Evolutionary conservation across 139 green algal species (phyloP), one percentile per base, ranked within the genome.

Genomic region (Volvox reticuliferus): DNA sequence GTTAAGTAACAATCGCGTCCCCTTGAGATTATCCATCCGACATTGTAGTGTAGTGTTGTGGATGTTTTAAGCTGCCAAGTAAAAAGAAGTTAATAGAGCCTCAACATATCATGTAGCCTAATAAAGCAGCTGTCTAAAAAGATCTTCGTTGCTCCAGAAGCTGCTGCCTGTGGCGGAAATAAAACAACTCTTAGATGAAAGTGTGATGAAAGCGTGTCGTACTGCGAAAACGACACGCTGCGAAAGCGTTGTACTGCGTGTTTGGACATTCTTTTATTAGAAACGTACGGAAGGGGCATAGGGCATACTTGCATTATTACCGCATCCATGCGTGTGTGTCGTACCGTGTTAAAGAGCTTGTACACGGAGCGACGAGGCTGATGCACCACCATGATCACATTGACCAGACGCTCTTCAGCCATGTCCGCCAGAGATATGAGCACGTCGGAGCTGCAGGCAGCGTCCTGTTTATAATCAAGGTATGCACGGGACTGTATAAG

Each of bases 361-460:
- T 96, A 97, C 19, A 65, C 87, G 30, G 83, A 88, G 77, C 84
- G 91, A 12, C 89, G 92, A 5, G 93, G 93, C 89, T 95, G 93
- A 69, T 96, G 94, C 79, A 93, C 89, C 22, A 95, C 95, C 2
- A 92, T 93, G 12, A 97, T 88, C 22, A 98, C 91, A 69, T 92
- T 97, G 94, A 97, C 96, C 1, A 37, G 95, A 20, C 71, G 71
- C 79, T 96, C 83, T 18, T 89, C 83, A 0, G 95, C 94, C 94
- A 97, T 95, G 88, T 92, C 88, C 19, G 83, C n/a, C 80, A 94
- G 79, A 12, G 79, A 91, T 13, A 75, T 83, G 76, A 86, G 79
- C 50, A 73, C 55, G 44, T 86, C 79, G 26, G 79, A 73, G 26
- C 79, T 65, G 79, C 79, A 86, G 14, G 79, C 62, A 2, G 79